phyloP scores from a whole-genome alignment of 169 alveolate genomes.

The Neospora caninum region DNA sequence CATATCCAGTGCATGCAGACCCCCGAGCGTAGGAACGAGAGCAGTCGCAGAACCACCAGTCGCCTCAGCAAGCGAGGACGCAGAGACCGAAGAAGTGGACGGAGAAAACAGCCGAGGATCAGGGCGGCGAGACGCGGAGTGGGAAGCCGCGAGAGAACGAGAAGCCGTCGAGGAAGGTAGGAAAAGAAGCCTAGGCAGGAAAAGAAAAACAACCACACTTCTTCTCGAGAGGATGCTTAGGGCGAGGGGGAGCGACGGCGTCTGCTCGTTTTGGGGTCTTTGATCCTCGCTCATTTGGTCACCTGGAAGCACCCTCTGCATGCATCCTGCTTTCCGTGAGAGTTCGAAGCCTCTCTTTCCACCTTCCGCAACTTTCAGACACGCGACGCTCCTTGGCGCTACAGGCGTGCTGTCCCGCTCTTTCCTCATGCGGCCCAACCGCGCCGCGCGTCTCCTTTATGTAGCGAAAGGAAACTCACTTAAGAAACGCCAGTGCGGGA shows the following conservation, averaged over 20 bases:
- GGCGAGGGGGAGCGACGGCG: too few relatives aligned
- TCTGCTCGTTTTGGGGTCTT: too few relatives aligned
- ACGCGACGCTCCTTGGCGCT: too few relatives aligned
- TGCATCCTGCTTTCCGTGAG: too few relatives aligned
- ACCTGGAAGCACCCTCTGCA: too few relatives aligned
- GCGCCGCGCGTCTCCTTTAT: not conserved
- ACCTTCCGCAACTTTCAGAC: too few relatives aligned
- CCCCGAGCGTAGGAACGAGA: not conserved
- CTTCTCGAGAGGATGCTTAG: too few relatives aligned
- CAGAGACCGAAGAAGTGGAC: not conserved
- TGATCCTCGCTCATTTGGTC: too few relatives aligned
- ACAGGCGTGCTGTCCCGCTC: too few relatives aligned
- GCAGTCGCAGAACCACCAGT: not conserved
- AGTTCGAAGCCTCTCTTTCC: too few relatives aligned
- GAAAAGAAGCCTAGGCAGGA: not conserved
- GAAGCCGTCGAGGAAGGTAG: not conserved
- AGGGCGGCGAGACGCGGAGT: not conserved
- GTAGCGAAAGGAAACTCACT: not conserved
- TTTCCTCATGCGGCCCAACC: too few relatives aligned
- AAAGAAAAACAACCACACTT: not conserved
- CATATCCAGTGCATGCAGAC: conserved; percentile 51
- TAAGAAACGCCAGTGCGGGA: not conserved
- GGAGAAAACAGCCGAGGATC: not conserved
- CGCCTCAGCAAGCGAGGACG: not conserved
- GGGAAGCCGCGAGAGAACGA: not conserved